A percentile compares a stretch with the other conserved stretches of the same genome.
Conservation (phyloP, 1,139 yeast species). For the Geotrichum phurueaensis region DNA sequence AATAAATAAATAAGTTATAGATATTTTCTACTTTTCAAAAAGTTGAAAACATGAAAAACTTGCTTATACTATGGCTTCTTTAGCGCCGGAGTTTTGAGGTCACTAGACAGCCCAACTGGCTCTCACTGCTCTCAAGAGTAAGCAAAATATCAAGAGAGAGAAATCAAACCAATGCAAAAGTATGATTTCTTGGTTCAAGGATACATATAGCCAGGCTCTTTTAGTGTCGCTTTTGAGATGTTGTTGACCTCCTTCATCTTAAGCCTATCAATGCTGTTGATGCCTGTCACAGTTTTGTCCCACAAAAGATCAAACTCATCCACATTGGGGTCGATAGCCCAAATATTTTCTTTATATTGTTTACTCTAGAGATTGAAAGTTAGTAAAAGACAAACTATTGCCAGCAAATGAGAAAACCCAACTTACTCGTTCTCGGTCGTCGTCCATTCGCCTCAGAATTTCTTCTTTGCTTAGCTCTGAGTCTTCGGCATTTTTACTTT, state of each 20-base stretch:
- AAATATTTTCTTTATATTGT: conserved; percentile 64
- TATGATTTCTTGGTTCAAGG: not conserved
- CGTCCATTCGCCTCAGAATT: conserved; percentile 55
- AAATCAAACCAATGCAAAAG: not conserved
- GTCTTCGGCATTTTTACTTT: conserved; percentile 4
- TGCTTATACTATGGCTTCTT: too few relatives aligned
- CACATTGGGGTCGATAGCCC: conserved; percentile 52
- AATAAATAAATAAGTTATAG: not conserved
- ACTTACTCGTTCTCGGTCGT: conserved; percentile 66
- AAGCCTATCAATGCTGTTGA: conserved; percentile 47
- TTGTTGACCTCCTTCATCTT: conserved; percentile 52
- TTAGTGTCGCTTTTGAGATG: conserved; percentile 33
- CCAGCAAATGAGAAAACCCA: not conserved
- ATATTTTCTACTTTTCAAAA: too few relatives aligned
- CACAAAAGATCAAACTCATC: conserved; percentile 58
- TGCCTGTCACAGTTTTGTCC: conserved; percentile 42
- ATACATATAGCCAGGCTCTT: conserved; percentile 3
- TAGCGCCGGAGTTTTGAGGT: too few relatives aligned
- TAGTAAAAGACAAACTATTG: not conserved
- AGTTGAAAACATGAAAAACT: too few relatives aligned
- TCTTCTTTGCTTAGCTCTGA: conserved; percentile 22
- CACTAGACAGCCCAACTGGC: not conserved
- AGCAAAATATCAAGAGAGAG: not conserved
- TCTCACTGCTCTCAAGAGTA: not conserved
- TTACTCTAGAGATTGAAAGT: conserved; percentile 38